Conservation (phyloP, 306 rosid genomes). For the Begonia peltatifolia region DNA sequence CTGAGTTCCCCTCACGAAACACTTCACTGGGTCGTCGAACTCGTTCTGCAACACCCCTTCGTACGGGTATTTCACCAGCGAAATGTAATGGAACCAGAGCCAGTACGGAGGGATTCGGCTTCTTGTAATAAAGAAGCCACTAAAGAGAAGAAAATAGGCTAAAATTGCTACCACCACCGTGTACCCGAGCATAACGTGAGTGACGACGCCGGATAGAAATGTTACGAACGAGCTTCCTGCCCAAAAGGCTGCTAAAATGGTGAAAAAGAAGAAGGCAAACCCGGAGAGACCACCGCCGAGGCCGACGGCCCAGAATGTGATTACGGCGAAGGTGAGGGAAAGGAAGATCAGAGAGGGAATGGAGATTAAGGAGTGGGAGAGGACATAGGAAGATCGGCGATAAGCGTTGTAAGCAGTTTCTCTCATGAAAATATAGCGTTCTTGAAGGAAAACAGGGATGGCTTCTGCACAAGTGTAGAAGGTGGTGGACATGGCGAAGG, state of each 20-base stretch:
- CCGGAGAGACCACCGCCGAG: slow-evolving; percentile 49
- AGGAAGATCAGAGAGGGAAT: slow-evolving; percentile 52
- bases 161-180: slow-evolving; percentile 72
- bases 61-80: slow-evolving; percentile 81
- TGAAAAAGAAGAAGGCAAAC: slow-evolving; percentile 42
- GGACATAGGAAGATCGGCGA: slow-evolving; percentile 81
- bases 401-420: slow-evolving; percentile 89
- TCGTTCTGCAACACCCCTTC: slow-evolving; percentile 77
- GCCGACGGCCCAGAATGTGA: slow-evolving; percentile 69
- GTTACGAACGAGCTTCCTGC: slow-evolving; percentile 87
- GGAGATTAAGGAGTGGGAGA: slow-evolving; percentile 53
- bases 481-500: slow-evolving; percentile 89
- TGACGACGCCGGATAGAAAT: slow-evolving; percentile 63
- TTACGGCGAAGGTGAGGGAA: slow-evolving; percentile 53
- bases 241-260: slow-evolving; percentile 51
- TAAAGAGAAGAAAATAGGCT: slow-evolving; percentile 72
- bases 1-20: slow-evolving; percentile 68
- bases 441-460: slow-evolving; percentile 73
- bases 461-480: slow-evolving; percentile 93
- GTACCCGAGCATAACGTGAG: slow-evolving; percentile 80
- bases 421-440: slow-evolving; percentile 94
- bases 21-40: slow-evolving; percentile 27
- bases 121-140: slow-evolving; percentile 74
- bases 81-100: slow-evolving; percentile 83
- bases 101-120: slow-evolving; percentile 66